phyloP scores from a whole-genome alignment of 2,329 filamentous ascomycete genomes.

The Lasiodiplodia sp. region DNA sequence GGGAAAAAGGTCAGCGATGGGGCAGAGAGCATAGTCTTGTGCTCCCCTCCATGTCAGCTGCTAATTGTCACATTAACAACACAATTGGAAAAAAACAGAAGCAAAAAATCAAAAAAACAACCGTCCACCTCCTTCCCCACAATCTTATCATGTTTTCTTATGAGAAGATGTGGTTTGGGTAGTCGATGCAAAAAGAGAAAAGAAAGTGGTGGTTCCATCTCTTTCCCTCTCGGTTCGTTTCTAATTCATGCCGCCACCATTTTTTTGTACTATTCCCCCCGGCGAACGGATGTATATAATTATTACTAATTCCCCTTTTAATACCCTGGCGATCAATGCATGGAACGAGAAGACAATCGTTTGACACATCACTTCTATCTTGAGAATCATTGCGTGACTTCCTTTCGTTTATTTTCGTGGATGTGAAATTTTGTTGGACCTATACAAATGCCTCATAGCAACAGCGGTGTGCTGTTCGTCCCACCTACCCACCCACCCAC shows the following conservation, averaged over 20 bases:
- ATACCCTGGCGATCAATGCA: background rate
- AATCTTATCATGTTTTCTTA: background rate
- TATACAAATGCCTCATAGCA: too few species aligned
- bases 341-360: background rate
- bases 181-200: background rate
- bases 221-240: background rate
- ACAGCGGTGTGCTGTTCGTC: too few species aligned
- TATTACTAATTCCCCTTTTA: background rate
- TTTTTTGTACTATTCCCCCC: background rate
- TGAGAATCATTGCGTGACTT: background rate
- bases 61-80: background rate
- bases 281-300: background rate
- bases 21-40: conserved; percentile 26
- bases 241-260: background rate
- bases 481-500: too few species aligned
- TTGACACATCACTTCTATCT: background rate
- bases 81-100: background rate
- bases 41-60: conserved; percentile 6
- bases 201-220: background rate
- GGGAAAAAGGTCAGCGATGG: background rate
- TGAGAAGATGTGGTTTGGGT: background rate
- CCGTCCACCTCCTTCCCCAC: background rate
- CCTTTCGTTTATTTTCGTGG: background rate
- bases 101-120: background rate
- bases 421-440: background rate